Base-by-base conservation (phyloP, 371 early-diverging fungal species). In the Mucor piriformis region DNA sequence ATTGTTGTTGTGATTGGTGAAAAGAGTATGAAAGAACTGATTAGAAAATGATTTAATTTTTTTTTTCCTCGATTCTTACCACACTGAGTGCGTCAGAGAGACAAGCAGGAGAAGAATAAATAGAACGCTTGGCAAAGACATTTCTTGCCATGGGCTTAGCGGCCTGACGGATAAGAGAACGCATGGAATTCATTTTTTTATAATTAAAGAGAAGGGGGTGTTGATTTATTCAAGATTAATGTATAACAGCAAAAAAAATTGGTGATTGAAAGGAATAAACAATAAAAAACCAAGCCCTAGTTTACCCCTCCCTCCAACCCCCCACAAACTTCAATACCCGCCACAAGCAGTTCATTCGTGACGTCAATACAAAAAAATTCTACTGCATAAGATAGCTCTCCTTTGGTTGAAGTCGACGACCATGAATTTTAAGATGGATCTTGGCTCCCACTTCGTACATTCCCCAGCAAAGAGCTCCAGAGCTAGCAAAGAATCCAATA, bases 21-120 rank as follows among this genome's bases (percentile, higher is more conserved):
- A 27, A 58, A 59, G 35, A 55, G 42, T 32, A 21, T 8, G 47
- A 38, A 18, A n/a, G 18, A 33, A 37, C 46, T 49, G 8, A 29
- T 29, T 29, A n/a, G 46, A 33, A 34, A n/a, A 11, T n/a, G 32
- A 43, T 43, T 43, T 21, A 15, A 4, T 16, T 42, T 20, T 51
- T 20, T 21, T n/a, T n/a, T n/a, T n/a, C n/a, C n/a, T n/a, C n/a
- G n/a, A n/a, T n/a, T n/a, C 66, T 59, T 85, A 89, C 89, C 76
- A 88, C 77, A 76, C 86, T 87, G 50, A 89, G 72, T 61, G 86
- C 84, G 61, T 89, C 90, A 15, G 90, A 89, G 47, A 73, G 61
- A 57, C 76, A 74, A 37, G 76, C 73, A 57, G 73, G 72, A 20
- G 87, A 70, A 27, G 83, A 62, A 47, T 67, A 58, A 50, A 86